phyloP scores from a whole-genome alignment of 768 basidiomycete genomes.

The Macrolepiota albuminosa region DNA sequence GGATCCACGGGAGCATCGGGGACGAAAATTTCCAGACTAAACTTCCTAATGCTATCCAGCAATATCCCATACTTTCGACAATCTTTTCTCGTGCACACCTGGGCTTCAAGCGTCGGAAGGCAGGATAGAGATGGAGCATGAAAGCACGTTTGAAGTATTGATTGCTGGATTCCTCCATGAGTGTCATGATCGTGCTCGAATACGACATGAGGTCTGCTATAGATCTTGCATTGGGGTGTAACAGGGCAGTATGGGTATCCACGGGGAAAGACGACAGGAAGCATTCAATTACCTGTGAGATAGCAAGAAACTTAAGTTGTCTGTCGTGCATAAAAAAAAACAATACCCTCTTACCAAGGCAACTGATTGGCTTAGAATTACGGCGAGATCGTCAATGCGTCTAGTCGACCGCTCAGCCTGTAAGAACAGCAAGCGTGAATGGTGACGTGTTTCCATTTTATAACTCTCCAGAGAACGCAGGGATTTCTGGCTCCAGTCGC shows the following conservation, averaged over 20 bases:
- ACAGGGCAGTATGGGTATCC: conserved; percentile 14
- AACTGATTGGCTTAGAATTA: conserved; percentile 36
- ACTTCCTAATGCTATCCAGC: conserved; percentile 59
- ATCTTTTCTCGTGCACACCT: neutral
- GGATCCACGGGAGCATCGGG: conserved; percentile 89
- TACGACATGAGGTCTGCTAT: conserved; percentile 14
- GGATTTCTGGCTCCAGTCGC: conserved; percentile 36
- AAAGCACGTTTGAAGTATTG: conserved; percentile 30
- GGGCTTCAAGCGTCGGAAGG: conserved; percentile 16
- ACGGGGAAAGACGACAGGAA: conserved; percentile 38
- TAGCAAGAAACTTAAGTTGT: neutral
- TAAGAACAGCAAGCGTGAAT: conserved; percentile 31
- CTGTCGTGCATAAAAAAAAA: neutral
- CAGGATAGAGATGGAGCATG: conserved; percentile 23
- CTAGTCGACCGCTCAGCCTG: conserved; percentile 31
- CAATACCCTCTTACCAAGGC: conserved; percentile 30
- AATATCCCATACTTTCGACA: conserved; percentile 23
- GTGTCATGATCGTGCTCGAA: conserved; percentile 21
- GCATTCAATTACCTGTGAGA: conserved; percentile 35
- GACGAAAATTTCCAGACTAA: conserved; percentile 63
- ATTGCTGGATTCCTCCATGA: conserved; percentile 29
- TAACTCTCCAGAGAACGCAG: conserved; percentile 36
- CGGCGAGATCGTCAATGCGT: conserved; percentile 38
- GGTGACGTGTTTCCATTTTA: conserved; percentile 30
- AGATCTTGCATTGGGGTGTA: conserved; percentile 12